Evolutionary conservation across 108 stramenopile genomes (phyloP).

Genomic region (Skeletonema grethae): DNA sequence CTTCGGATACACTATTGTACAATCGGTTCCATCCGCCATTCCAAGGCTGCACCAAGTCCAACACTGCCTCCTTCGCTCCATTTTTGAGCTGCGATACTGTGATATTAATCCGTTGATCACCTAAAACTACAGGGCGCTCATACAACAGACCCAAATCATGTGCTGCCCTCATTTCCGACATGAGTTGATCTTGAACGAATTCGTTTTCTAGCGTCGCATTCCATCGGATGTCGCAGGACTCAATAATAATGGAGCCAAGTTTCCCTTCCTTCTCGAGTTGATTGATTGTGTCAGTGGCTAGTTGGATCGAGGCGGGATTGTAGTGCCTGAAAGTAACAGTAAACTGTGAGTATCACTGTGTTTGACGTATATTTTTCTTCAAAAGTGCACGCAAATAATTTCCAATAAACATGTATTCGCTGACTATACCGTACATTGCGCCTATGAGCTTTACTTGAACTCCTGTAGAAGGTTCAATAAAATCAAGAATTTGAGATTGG

Average conservation of each 20-base stretch:
- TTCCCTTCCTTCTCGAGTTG: constrained; percentile 33
- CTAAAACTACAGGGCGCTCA: constrained; percentile 60
- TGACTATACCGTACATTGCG: constrained; percentile 28
- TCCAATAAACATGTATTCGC: too few species aligned
- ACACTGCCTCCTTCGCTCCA: constrained; percentile 48
- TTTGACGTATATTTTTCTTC: too few species aligned
- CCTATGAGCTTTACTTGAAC: constrained; percentile 61
- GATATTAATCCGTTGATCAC: constrained; percentile 70
- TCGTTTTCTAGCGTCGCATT: constrained; percentile 55
- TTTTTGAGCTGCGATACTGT: constrained; percentile 49
- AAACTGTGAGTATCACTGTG: too few species aligned
- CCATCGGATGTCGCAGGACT: constrained; percentile 69
- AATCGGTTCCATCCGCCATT: constrained; percentile 57
- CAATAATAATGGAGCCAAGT: constrained; percentile 64
- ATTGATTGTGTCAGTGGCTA: constrained; percentile 48
- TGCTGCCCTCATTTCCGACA: constrained; percentile 69
- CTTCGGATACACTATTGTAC: constrained; percentile 23
- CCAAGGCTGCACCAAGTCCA: constrained; percentile 41
- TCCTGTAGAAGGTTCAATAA: constrained; percentile 59
- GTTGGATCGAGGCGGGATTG: constrained; percentile 65
- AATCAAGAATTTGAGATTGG: constrained; percentile 56
- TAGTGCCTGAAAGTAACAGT: too few species aligned
- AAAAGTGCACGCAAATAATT: too few species aligned
- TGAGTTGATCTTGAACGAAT: constrained; percentile 39
- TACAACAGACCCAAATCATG: constrained; percentile 51